A percentile compares a stretch with the other conserved stretches of the same genome.
Evolutionary conservation across 2,329 filamentous ascomycete genomes (phyloP).

Genomic region (Scytalidium sp.): DNA sequence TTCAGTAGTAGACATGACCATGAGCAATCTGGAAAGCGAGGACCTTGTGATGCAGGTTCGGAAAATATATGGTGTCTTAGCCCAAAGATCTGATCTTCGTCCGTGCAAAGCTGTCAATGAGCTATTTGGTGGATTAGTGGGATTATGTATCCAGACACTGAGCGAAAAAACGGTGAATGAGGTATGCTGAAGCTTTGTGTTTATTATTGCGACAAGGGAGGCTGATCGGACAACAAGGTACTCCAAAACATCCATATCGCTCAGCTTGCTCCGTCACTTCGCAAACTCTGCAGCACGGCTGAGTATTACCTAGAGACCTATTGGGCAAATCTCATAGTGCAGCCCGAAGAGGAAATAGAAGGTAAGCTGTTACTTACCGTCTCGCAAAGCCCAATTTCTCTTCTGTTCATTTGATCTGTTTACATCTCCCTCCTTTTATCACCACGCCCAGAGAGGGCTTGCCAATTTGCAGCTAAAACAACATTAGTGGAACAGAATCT

Average conservation of each 20-base stretch:
- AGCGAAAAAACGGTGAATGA: conserved; percentile 17
- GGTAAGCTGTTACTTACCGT: conserved; percentile 13
- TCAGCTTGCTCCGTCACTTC: conserved; percentile 33
- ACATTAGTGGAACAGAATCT: not conserved
- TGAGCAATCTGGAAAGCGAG: not conserved
- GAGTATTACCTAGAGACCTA: conserved; percentile 42
- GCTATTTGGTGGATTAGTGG: conserved; percentile 34
- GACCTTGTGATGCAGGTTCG: not conserved
- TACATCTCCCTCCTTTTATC: no score
- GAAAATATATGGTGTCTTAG: not conserved
- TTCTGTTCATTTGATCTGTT: not conserved
- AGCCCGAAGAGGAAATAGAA: conserved; percentile 7
- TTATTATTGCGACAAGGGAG: conserved; percentile 1
- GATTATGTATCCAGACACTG: conserved; percentile 29
- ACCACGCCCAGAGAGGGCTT: not conserved
- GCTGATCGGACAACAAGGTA: conserved; percentile 24
- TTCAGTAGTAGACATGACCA: not conserved
- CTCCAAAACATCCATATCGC: conserved; percentile 29
- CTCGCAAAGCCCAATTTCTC: not conserved
- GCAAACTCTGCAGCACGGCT: conserved; percentile 38
- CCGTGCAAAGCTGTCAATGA: conserved; percentile 31
- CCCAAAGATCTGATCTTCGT: conserved; percentile 17
- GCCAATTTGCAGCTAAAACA: not conserved
- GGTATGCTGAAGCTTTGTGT: conserved; percentile 11
- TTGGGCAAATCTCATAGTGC: conserved; percentile 37